Base-by-base conservation (phyloP, 164 flowering plant genomes). In the Platanus orientalis region DNA sequence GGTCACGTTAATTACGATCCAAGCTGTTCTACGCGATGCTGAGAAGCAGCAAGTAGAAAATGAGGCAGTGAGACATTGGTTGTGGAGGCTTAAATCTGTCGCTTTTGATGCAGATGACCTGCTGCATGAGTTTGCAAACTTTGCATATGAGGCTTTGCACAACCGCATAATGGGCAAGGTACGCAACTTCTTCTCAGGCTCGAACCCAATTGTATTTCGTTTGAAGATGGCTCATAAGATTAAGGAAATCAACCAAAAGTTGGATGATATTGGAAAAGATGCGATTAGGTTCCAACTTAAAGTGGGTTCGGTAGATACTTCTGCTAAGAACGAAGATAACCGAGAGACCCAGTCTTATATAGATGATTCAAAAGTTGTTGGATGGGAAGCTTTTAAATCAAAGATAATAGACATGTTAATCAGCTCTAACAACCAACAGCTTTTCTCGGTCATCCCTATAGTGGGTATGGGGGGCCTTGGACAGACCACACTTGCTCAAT, bases 81-180 rank as follows among this genome's bases (percentile, higher is more conserved):
- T n/a, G n/a, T n/a, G n/a, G n/a, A n/a, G n/a, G n/a, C n/a, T n/a
- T n/a, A n/a, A n/a, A n/a, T n/a, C n/a, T n/a, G n/a, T n/a, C n/a
- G n/a, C n/a, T n/a, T n/a, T n/a, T n/a, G 50, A 66, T 57, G 48
- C 68, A 7, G 62, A 65, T 1, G 44, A 45, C 17, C 13, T 57
- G 68, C 34, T 65, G 20, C 63, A 58, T 19, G 57, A 58, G 39
- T 7, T 57, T 12, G 50, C 24, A 63, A 66, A 45, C n/a, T n/a
- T n/a, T n/a, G n/a, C n/a, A n/a, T n/a, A n/a, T n/a, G n/a, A n/a
- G n/a, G n/a, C n/a, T n/a, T n/a, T n/a, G n/a, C n/a, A n/a, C n/a
- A n/a, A n/a, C n/a, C n/a, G n/a, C n/a, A n/a, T n/a, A 4, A n/a
- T 29, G 20, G 23, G 1, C 54, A 66, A 66, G 63, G 50, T 58